Evolutionary conservation across 2,329 filamentous ascomycete genomes (phyloP).

Genomic region (Capronia americana): DNA sequence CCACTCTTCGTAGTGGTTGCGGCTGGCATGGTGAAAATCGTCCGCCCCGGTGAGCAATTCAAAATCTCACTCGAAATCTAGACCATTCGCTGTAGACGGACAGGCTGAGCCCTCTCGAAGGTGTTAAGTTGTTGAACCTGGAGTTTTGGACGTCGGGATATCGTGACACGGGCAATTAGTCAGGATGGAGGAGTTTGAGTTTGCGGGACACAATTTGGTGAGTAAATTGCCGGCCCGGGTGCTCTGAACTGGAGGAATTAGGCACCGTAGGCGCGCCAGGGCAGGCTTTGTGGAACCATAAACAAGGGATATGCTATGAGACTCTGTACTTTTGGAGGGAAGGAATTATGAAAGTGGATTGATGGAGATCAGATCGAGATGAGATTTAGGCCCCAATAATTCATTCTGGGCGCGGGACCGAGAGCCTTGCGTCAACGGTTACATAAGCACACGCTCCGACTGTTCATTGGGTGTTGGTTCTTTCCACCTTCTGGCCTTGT

Average conservation of each 20-base stretch:
- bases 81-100: background rate
- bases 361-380: background rate
- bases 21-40: background rate
- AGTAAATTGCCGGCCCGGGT: background rate
- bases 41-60: background rate
- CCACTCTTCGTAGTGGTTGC: background rate
- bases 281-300: background rate
- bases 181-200: background rate
- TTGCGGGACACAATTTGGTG: background rate
- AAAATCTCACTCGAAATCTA: background rate
- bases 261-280: background rate
- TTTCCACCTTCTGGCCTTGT: background rate
- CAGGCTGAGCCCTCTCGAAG: no score
- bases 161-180: background rate
- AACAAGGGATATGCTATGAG: background rate
- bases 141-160: background rate
- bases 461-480: background rate
- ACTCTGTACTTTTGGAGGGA: background rate
- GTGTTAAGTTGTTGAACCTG: background rate
- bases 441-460: background rate
- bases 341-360: background rate
- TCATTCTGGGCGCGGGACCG: background rate
- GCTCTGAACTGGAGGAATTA: background rate
- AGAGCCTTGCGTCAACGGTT: background rate
- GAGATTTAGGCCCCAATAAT: background rate